Conservation (phyloP, 805 yeast species). For the Saccharomycopsis fermentans region DNA sequence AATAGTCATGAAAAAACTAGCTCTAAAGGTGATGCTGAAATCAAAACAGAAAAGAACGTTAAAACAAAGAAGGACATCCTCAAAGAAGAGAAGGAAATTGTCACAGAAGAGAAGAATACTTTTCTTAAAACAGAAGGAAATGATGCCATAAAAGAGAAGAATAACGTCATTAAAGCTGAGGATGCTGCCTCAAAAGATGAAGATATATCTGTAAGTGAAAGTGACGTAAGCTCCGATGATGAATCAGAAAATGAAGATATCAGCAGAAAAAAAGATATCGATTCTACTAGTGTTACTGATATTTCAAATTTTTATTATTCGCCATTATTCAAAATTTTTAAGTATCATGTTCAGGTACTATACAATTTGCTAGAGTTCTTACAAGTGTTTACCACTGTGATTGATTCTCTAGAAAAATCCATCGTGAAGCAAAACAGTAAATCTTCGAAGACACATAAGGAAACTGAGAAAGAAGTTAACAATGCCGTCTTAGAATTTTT, state of each 20-base stretch:
- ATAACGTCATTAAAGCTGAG: neutral
- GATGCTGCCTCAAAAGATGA: neutral
- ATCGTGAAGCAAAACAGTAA: neutral
- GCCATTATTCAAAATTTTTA: constrained; percentile 11
- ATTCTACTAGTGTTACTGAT: neutral
- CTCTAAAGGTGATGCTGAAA: too few species aligned
- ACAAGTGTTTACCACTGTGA: constrained; percentile 14
- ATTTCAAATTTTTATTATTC: constrained; percentile 16
- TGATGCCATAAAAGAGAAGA: neutral
- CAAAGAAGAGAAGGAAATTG: too few species aligned
- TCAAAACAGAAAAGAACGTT: too few species aligned
- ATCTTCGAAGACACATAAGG: neutral
- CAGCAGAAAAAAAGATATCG: neutral
- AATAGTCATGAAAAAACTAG: too few species aligned
- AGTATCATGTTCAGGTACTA: constrained; percentile 7
- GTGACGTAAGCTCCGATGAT: neutral
- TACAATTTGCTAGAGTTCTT: constrained; percentile 17
- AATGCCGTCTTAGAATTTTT: constrained; percentile 20
- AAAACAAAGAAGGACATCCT: too few species aligned
- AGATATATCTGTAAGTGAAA: neutral
- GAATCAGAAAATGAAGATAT: neutral
- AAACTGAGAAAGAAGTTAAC: constrained; percentile 21
- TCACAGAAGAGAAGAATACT: too few species aligned
- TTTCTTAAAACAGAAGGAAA: too few species aligned
- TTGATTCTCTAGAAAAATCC: neutral